These are phyloP conservation scores for Bretziella fagacearum DNA, from an alignment of 2,329 filamentous ascomycete genomes.

Conservation along the genomic window DNA sequence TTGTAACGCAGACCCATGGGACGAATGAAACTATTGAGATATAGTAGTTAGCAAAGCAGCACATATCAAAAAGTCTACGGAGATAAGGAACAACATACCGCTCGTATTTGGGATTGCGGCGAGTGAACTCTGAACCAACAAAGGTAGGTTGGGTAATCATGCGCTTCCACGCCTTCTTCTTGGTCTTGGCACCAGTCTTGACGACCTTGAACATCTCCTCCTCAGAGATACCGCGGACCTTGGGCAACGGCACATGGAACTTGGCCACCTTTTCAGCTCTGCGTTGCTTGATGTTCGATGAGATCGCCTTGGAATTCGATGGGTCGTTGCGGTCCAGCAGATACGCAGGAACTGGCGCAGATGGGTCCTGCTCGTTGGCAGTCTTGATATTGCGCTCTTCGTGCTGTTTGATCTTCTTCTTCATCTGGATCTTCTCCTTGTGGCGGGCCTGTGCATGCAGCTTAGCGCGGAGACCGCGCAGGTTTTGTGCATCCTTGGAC, in stretches of 20 bases:
- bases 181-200: slow-evolving; percentile 86
- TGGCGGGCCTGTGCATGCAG: slow-evolving; percentile 82
- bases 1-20: slow-evolving; percentile 35
- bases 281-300: slow-evolving; percentile 88
- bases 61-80: not conserved
- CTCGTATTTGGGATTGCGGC: slow-evolving; percentile 67
- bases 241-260: slow-evolving; percentile 81
- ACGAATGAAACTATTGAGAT: slow-evolving; percentile 30
- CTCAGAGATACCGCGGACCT: slow-evolving; percentile 83
- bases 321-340: slow-evolving; percentile 66
- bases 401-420: slow-evolving; percentile 83
- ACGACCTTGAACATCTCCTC: slow-evolving; percentile 98
- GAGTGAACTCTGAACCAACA: slow-evolving; percentile 78
- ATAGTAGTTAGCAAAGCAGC: slow-evolving; percentile 32
- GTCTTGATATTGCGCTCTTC: slow-evolving; percentile 95
- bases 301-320: slow-evolving; percentile 49
- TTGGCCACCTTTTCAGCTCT: slow-evolving; percentile 83
- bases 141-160: slow-evolving; percentile 49
- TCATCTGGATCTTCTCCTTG: slow-evolving; percentile 97
- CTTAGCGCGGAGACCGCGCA: slow-evolving; percentile 83
- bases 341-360: slow-evolving; percentile 76
- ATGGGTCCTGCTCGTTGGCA: slow-evolving; percentile 59
- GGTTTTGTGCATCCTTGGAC: slow-evolving; percentile 80
- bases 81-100: slow-evolving; percentile 18
- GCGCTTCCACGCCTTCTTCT: slow-evolving; percentile 66